Base-by-base conservation (phyloP, 495 filamentous ascomycete genomes). In the Penicillium arizonense region DNA sequence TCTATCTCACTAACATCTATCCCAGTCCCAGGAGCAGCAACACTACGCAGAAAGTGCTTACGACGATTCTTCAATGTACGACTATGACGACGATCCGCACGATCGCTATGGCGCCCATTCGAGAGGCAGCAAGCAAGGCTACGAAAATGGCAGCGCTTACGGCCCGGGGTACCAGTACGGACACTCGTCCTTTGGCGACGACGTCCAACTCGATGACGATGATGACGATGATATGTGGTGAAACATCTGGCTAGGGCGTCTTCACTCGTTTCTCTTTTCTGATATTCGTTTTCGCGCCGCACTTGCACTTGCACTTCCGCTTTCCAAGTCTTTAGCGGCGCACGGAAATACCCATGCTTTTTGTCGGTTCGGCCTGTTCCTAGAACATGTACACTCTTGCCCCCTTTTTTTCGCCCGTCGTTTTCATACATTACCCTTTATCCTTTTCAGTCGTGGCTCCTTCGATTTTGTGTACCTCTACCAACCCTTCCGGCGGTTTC, bases 161-260 rank as follows among this genome's bases (percentile, higher is more conserved):
- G 66, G 60, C 20, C 58, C 68, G 18, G 72, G 70, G n/a, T 67
- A 76, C 52, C 70, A 77, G 41, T 78, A 80, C 55, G 75, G 69
- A 33, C 74, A 79, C 58, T 72, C 73, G 44, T 71, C 77, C 28
- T 79, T 80, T 55, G 77, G 77, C 18, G 75, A 79, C 40, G 72
- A 78, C 52, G 69, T 68, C 43, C 74, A 77, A 52, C 59, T 77
- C 51, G 68, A 76, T 47, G 72, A 74, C 40, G 77, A 82, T 53
- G 77, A 74, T 48, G 78, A 82, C 48, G 77, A 78, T 53, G 74
- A 79, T 57, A 82, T 82, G 78, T 82, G 78, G 78, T 81, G 69
- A 80, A 30, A 30, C 6, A 65, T 32, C 48, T 55, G 55, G 58
- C 56, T 44, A 35, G 44, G 54, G 53, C 44, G 52, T 57, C 50